Conservation (phyloP, 148 eudicot genomes). For the Silene latifolia region DNA sequence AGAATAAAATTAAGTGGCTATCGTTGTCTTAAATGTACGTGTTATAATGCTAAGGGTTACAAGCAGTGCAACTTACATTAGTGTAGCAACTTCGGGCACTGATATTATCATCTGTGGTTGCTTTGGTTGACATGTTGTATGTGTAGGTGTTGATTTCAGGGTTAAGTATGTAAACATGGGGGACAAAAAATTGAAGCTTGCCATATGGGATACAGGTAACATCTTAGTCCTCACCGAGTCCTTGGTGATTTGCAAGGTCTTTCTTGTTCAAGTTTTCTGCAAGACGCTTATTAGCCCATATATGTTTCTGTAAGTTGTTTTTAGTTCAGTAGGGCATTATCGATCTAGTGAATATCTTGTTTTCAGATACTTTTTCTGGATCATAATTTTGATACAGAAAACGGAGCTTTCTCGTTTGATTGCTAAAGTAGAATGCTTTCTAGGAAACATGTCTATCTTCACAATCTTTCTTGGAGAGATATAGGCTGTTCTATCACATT, state of each 20-base stretch:
- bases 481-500: neutral
- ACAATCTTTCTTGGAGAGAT: neutral
- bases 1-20: neutral
- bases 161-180: conserved; percentile 70
- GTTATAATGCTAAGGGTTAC: neutral
- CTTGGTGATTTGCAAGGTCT: neutral
- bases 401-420: neutral
- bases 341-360: neutral
- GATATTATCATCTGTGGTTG: neutral
- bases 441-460: conserved; percentile 8
- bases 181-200: conserved; percentile 87
- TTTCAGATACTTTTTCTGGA: neutral
- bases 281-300: neutral
- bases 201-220: conserved; percentile 94
- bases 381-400: neutral
- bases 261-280: neutral
- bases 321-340: neutral
- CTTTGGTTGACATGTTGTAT: neutral
- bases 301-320: neutral
- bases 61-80: neutral
- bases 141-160: conserved; percentile 64
- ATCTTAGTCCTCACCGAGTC: neutral
- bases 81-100: neutral
- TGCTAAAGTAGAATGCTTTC: neutral
- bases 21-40: neutral